These are phyloP conservation scores for Cutaneotrichosporon dermatis DNA, from an alignment of 1,284 basidiomycete genomes.

Conservation along the genomic window DNA sequence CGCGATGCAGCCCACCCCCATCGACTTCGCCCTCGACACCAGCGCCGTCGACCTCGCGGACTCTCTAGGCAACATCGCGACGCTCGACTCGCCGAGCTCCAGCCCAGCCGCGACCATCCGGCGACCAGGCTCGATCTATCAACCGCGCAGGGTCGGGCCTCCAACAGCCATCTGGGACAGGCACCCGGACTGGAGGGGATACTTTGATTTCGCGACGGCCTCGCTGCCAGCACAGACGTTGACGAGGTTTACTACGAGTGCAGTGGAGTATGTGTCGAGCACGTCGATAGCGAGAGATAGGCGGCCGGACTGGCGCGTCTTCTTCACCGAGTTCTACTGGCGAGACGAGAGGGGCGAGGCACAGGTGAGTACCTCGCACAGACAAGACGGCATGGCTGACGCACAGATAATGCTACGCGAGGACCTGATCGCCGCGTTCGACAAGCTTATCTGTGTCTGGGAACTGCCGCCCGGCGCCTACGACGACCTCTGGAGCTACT, in stretches of 20 bases:
- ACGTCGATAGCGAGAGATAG: not conserved
- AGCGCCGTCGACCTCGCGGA: not conserved
- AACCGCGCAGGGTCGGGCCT: not conserved
- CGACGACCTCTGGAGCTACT: not conserved
- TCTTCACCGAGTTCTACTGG: slow-evolving; percentile 3
- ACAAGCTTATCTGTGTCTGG: not conserved
- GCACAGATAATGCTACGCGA: not conserved
- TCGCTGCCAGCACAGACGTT: not conserved
- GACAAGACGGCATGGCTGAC: not conserved
- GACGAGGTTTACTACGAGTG: not conserved
- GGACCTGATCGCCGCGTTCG: not conserved
- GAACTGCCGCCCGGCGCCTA: not conserved
- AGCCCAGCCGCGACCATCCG: not conserved
- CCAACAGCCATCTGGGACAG: not conserved
- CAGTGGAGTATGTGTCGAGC: not conserved
- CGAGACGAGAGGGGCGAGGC: not conserved
- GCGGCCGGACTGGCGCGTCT: not conserved
- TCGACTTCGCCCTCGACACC: too few species aligned
- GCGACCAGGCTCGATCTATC: not conserved
- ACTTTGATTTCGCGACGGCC: not conserved
- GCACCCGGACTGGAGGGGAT: slow-evolving; percentile 1
- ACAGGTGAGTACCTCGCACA: not conserved
- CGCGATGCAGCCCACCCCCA: too few species aligned
- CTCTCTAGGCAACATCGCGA: not conserved
- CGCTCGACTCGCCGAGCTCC: not conserved